Evolutionary conservation across 228 moss, liverwort and hornwort genomes (phyloP).

Genomic region (Sphagnum fallax): DNA sequence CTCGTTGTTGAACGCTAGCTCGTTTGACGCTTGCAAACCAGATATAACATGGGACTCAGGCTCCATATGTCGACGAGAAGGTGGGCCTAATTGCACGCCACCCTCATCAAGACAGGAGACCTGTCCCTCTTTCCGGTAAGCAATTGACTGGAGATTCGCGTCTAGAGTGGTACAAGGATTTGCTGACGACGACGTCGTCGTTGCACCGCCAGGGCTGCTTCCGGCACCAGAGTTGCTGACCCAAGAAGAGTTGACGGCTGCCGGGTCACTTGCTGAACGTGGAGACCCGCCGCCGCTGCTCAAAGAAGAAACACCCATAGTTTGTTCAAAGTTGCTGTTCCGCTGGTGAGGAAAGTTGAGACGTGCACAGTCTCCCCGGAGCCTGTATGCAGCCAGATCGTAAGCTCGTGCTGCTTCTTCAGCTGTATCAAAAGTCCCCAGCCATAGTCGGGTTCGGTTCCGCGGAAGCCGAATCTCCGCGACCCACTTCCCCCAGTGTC

Average conservation of each 20-base stretch:
- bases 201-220: constrained; percentile 11
- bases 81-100: constrained; percentile 14
- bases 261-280: not conserved
- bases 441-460: constrained; percentile 77
- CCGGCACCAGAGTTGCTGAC: constrained; percentile 14
- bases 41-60: constrained; percentile 7
- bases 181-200: constrained; percentile 22
- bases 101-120: constrained; percentile 27
- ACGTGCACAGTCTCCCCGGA: constrained; percentile 79
- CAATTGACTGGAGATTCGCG: constrained; percentile 59
- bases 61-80: constrained; percentile 13
- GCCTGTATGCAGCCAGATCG: constrained; percentile 81
- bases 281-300: not conserved
- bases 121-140: constrained; percentile 47
- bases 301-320: constrained; percentile 10
- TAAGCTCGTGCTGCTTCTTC: constrained; percentile 85
- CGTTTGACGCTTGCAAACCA: constrained; percentile 17
- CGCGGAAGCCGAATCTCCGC: constrained; percentile 80
- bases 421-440: constrained; percentile 91
- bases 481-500: constrained; percentile 98
- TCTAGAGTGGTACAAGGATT: constrained; percentile 44
- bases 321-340: constrained; percentile 10
- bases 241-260: constrained; percentile 14
- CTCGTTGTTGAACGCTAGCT: not conserved
- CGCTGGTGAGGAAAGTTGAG: constrained; percentile 71